A percentile compares a stretch with the other conserved stretches of the same genome.
phyloP scores from a whole-genome alignment of 2,329 filamentous ascomycete genomes.

The Eutypa lata region DNA sequence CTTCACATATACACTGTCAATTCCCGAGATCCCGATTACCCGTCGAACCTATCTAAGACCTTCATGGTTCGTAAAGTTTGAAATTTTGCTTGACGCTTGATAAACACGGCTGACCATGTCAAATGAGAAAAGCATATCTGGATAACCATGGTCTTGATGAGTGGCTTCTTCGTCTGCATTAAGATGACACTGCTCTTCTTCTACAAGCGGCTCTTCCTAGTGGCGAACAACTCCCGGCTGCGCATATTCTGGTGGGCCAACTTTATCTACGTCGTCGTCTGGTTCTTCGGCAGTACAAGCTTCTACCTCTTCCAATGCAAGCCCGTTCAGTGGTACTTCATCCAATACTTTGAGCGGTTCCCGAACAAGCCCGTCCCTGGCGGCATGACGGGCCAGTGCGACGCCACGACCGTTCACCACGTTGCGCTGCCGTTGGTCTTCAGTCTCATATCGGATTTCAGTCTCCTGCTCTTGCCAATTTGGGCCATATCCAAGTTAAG shows the following conservation, averaged over 20 bases:
- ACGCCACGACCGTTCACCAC: constrained; percentile 19
- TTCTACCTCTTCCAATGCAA: constrained; percentile 24
- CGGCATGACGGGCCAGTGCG: constrained; percentile 15
- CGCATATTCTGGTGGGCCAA: constrained; percentile 23
- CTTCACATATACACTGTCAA: constrained; percentile 19
- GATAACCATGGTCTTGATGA: constrained; percentile 26
- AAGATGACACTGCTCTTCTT: constrained; percentile 26
- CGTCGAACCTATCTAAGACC: constrained; percentile 19
- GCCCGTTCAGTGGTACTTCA: constrained; percentile 21
- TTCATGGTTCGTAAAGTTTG: constrained; percentile 15
- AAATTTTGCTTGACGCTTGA: neutral
- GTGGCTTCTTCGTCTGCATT: constrained; percentile 19
- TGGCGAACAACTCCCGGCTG: constrained; percentile 11
- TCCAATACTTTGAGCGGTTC: constrained; percentile 16
- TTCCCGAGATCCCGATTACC: constrained; percentile 14
- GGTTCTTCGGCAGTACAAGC: constrained; percentile 21
- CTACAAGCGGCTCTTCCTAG: constrained; percentile 20
- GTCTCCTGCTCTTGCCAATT: constrained; percentile 17
- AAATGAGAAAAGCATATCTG: constrained; percentile 18
- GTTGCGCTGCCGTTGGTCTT: constrained; percentile 21
- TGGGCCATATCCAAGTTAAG: constrained; percentile 19
- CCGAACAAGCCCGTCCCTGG: constrained; percentile 11
- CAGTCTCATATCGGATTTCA: constrained; percentile 20
- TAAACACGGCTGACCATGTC: constrained; percentile 2
- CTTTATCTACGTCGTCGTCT: constrained; percentile 19